A percentile compares a stretch with the other conserved stretches of the same genome.
Conservation (phyloP, 345 rosid species). For the Citrus maxima region DNA sequence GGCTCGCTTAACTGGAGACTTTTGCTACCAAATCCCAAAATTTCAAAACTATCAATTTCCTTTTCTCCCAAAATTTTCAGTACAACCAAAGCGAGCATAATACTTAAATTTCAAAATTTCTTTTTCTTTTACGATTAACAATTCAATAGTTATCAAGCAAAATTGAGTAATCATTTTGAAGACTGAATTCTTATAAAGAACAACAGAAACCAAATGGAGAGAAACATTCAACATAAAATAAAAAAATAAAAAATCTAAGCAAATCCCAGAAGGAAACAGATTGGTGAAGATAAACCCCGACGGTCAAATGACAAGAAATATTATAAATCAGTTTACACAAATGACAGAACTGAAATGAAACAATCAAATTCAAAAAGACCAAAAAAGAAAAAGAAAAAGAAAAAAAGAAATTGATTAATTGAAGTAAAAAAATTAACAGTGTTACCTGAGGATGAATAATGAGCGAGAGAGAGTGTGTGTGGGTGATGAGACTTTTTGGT, state of each 20-base stretch:
- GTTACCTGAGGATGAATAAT: not conserved
- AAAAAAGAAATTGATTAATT: not conserved
- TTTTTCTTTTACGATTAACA: not conserved
- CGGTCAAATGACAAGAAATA: not conserved
- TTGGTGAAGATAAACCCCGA: not conserved
- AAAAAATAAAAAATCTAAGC: not conserved
- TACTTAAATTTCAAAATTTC: not conserved
- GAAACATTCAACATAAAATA: no score
- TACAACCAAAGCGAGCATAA: not conserved
- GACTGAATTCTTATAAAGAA: not conserved
- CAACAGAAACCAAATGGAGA: not conserved
- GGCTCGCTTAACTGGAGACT: not conserved
- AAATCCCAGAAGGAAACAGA: not conserved
- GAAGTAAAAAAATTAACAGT: not conserved
- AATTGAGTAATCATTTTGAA: not conserved
- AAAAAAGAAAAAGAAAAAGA: not conserved
- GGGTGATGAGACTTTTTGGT: not conserved
- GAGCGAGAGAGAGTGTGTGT: not conserved
- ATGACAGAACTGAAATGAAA: not conserved
- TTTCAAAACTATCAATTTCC: not conserved
- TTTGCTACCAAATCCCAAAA: not conserved
- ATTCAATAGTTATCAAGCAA: not conserved
- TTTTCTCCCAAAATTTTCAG: not conserved
- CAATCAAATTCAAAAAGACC: not conserved
- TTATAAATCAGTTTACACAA: not conserved